These are phyloP conservation scores for Lithocarpus polystachyus DNA, from an alignment of 306 rosid genomes.

Conservation along the genomic window DNA sequence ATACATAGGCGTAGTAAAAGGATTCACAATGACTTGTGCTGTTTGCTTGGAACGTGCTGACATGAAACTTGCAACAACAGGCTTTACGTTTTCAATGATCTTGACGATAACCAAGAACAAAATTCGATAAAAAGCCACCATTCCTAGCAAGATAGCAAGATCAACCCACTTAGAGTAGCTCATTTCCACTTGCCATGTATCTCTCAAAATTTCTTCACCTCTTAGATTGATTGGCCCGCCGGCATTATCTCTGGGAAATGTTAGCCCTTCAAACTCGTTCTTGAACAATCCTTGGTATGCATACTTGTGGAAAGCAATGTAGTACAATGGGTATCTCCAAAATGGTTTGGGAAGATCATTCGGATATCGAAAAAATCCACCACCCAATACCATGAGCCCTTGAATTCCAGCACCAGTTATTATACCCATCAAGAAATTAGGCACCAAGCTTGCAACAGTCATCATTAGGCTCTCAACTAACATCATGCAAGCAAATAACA, in stretches of 20 bases:
- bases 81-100: conserved; percentile 42
- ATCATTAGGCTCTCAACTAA: conserved; percentile 60
- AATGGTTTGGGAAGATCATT: conserved; percentile 35
- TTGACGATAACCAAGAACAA: conserved; percentile 46
- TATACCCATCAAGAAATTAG: conserved; percentile 39
- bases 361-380: conserved; percentile 47
- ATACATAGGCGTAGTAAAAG: conserved; percentile 9
- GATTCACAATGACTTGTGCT: conserved; percentile 8
- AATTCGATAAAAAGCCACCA: conserved; percentile 48
- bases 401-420: conserved; percentile 46
- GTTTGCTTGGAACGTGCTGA: conserved; percentile 5
- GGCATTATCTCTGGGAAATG: neutral
- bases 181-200: conserved; percentile 39
- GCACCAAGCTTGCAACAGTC: conserved; percentile 44
- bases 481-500: conserved; percentile 32
- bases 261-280: conserved; percentile 48
- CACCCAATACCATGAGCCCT: conserved; percentile 40
- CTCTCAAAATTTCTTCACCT: conserved; percentile 38
- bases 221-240: neutral
- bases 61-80: conserved; percentile 5
- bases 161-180: conserved; percentile 66
- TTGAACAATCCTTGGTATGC: conserved; percentile 52
- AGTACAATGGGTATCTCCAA: conserved; percentile 48
- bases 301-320: conserved; percentile 46
- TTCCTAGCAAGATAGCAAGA: conserved; percentile 49